Percentiles rank a stretch among this genome's conserved stretches.
These are phyloP conservation scores for Boletus rubescentipes DNA, from an alignment of 768 basidiomycete species.

Conservation along the genomic window DNA sequence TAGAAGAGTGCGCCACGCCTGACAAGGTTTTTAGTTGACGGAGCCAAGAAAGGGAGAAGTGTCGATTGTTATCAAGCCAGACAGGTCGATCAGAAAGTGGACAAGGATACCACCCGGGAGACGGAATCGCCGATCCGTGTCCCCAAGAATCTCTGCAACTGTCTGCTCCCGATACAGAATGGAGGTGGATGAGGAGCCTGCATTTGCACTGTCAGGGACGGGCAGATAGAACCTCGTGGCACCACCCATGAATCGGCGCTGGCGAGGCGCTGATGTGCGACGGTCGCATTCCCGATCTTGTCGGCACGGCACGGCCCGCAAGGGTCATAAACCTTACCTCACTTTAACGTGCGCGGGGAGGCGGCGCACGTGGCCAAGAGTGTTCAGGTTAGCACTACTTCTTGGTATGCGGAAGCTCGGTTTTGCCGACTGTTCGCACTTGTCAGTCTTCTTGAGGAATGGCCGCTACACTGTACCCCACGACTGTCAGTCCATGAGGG, in stretches of 20 bases:
- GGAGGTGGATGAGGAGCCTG: conserved; percentile 1
- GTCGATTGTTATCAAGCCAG: conserved; percentile 3
- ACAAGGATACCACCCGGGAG: neutral
- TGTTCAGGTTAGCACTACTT: neutral
- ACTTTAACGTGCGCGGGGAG: conserved; percentile 2
- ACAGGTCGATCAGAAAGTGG: conserved; percentile 7
- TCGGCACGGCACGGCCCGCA: conserved; percentile 11
- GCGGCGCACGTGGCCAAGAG: conserved; percentile 9
- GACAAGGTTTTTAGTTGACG: conserved; percentile 1
- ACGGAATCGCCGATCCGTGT: conserved; percentile 7
- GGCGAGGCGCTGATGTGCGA: conserved; percentile 19
- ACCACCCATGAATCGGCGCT: conserved; percentile 12
- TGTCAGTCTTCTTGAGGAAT: conserved; percentile 2
- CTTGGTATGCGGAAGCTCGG: neutral
- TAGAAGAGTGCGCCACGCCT: neutral
- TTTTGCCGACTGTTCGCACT: neutral
- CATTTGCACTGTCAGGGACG: conserved; percentile 16
- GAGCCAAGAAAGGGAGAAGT: neutral
- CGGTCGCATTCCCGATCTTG: conserved; percentile 17
- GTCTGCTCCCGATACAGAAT: conserved; percentile 15
- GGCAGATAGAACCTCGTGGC: conserved; percentile 20
- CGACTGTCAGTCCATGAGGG: conserved; percentile 12
- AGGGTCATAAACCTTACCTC: neutral
- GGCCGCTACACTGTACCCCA: conserved; percentile 6
- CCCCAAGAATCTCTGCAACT: neutral